Evolutionary conservation across 495 filamentous ascomycete species (phyloP).

Genomic region (Penicillium diatomitis): DNA sequence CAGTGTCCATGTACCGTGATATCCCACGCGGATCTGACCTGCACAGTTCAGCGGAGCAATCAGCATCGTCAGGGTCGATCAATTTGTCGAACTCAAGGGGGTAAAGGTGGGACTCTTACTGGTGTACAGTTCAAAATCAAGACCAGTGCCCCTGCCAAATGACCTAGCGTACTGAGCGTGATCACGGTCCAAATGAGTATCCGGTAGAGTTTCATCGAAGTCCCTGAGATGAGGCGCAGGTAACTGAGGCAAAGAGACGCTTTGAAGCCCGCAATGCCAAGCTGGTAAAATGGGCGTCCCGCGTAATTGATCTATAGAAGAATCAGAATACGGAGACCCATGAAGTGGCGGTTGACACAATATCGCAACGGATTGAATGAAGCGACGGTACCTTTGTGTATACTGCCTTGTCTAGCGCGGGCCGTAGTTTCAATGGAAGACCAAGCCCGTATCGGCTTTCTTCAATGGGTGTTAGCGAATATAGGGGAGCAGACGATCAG

Average conservation of each 20-base stretch:
- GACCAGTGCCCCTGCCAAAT: conserved; percentile 40
- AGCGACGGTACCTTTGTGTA: conserved; percentile 34
- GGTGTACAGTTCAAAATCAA: conserved; percentile 47
- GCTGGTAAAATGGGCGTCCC: conserved; percentile 49
- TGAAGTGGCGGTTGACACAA: neutral
- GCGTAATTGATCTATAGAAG: conserved; percentile 39
- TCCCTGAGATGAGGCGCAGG: conserved; percentile 42
- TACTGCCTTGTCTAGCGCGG: conserved; percentile 24
- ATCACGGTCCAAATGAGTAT: conserved; percentile 40
- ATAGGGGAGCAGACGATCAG: neutral
- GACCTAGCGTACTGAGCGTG: conserved; percentile 30
- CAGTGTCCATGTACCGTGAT: conserved; percentile 30
- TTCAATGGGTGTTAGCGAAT: conserved; percentile 7
- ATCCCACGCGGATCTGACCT: conserved; percentile 43
- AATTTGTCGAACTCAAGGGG: neutral
- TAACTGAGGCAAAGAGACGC: conserved; percentile 50
- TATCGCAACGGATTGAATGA: no score
- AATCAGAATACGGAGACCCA: no score
- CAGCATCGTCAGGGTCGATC: neutral
- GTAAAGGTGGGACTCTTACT: conserved; percentile 15
- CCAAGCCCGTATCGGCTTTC: conserved; percentile 47
- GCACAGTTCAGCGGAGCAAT: neutral
- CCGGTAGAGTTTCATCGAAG: conserved; percentile 36
- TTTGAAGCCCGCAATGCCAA: conserved; percentile 52
- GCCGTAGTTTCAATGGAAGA: conserved; percentile 32